These are phyloP conservation scores for Lasiodiplodia sp. DNA, from an alignment of 2,329 filamentous ascomycete genomes.

Conservation along the genomic window DNA sequence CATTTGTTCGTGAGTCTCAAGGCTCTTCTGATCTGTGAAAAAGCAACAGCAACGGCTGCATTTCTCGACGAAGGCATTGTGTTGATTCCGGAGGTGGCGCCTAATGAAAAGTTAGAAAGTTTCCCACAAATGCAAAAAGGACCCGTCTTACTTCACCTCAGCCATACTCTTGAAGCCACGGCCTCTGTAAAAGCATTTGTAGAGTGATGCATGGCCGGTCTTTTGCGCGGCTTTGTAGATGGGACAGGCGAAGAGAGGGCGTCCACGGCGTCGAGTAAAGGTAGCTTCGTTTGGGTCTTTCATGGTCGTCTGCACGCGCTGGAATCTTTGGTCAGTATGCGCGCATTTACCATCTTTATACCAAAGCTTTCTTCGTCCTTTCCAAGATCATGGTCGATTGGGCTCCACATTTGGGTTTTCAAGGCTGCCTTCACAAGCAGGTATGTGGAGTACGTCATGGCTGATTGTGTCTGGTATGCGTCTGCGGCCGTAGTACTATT, in stretches of 20 bases:
- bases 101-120: background rate
- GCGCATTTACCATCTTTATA: background rate
- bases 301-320: background rate
- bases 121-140: background rate
- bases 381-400: too few relatives aligned
- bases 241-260: background rate
- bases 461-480: too few relatives aligned
- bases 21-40: background rate
- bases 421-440: background rate
- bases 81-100: background rate
- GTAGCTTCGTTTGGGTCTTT: background rate
- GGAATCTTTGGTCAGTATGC: background rate
- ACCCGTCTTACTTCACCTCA: background rate
- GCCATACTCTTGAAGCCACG: background rate
- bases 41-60: background rate
- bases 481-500: too few relatives aligned
- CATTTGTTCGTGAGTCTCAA: background rate
- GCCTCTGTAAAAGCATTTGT: background rate
- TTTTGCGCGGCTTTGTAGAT: too few relatives aligned
- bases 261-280: background rate
- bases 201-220: background rate
- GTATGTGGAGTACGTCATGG: too few relatives aligned
- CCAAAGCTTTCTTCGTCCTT: too few relatives aligned
- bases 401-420: background rate
- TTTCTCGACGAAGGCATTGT: background rate